These are phyloP conservation scores for Draba incana DNA, from an alignment of 345 rosid species.

Conservation along the genomic window DNA sequence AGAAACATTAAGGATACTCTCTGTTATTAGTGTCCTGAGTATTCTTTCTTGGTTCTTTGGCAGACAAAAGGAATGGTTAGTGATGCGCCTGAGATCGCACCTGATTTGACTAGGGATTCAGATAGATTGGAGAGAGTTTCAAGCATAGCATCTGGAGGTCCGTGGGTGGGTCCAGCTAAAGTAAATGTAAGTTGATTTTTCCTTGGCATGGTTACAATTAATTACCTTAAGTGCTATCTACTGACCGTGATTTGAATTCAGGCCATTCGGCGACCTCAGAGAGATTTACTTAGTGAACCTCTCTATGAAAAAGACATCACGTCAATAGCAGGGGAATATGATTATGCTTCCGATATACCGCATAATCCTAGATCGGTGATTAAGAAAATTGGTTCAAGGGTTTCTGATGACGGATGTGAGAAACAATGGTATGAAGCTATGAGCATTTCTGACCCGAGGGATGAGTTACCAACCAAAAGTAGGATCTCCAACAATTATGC, in stretches of 20 bases:
- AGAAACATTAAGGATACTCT: constrained; percentile 11
- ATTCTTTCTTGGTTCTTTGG: not conserved
- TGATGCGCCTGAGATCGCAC: constrained; percentile 35
- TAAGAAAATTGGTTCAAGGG: constrained; percentile 59
- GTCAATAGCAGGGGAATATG: constrained; percentile 57
- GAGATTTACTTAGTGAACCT: constrained; percentile 58
- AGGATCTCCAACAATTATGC: constrained; percentile 53
- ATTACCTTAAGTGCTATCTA: constrained; percentile 12
- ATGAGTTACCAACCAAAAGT: constrained; percentile 62
- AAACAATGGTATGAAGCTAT: constrained; percentile 62
- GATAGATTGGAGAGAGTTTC: constrained; percentile 51
- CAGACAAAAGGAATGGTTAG: constrained; percentile 43
- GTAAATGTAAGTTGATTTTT: constrained; percentile 52
- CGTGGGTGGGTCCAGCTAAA: constrained; percentile 70
- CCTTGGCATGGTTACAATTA: constrained; percentile 12
- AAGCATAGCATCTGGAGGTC: constrained; percentile 57
- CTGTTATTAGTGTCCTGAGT: constrained; percentile 1
- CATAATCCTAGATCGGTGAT: constrained; percentile 55
- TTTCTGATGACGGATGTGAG: constrained; percentile 62
- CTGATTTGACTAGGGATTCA: constrained; percentile 37
- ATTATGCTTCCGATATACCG: constrained; percentile 63
- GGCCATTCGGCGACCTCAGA: constrained; percentile 58
- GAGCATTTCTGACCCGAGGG: constrained; percentile 60
- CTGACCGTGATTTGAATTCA: constrained; percentile 35
- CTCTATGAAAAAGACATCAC: constrained; percentile 57